phyloP scores from a whole-genome alignment of 768 basidiomycete species.

The Atractiella rhizophila region DNA sequence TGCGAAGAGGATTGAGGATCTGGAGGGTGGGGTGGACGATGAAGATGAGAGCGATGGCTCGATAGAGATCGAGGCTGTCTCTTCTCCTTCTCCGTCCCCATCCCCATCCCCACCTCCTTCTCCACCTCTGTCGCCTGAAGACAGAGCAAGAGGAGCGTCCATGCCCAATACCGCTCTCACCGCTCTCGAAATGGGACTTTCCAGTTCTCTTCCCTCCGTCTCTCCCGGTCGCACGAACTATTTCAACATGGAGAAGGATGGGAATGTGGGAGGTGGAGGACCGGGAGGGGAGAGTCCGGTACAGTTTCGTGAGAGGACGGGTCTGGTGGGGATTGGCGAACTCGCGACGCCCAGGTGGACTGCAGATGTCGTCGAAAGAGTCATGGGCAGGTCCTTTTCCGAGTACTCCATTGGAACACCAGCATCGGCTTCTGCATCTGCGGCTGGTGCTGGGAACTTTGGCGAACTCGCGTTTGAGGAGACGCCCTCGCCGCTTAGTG shows the following conservation, averaged over 20 bases:
- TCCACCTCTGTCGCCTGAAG: constrained; percentile 6
- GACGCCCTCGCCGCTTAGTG: too few species aligned
- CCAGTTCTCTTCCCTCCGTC: not conserved
- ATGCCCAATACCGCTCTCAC: too few species aligned
- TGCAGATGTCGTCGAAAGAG: constrained; percentile 24
- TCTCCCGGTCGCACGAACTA: not conserved
- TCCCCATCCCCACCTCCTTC: too few species aligned
- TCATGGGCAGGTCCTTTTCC: constrained; percentile 17
- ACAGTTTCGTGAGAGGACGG: constrained; percentile 28
- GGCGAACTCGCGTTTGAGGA: too few species aligned
- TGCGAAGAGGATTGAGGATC: too few species aligned
- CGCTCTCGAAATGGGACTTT: too few species aligned
- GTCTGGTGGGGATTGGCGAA: constrained; percentile 82
- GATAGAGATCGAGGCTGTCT: too few species aligned
- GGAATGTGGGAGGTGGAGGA: not conserved
- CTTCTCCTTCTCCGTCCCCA: too few species aligned
- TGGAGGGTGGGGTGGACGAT: too few species aligned
- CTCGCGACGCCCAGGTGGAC: constrained; percentile 88
- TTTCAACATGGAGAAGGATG: not conserved
- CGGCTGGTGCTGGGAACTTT: not conserved
- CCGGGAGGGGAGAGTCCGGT: not conserved
- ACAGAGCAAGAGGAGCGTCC: too few species aligned
- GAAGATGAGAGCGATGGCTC: too few species aligned
- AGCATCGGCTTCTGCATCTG: constrained; percentile 2
- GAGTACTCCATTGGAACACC: constrained; percentile 3